A percentile compares a stretch with the other conserved stretches of the same genome.
Evolutionary conservation across 1,284 basidiomycete genomes (phyloP).

Genomic region (Tilletia indica): DNA sequence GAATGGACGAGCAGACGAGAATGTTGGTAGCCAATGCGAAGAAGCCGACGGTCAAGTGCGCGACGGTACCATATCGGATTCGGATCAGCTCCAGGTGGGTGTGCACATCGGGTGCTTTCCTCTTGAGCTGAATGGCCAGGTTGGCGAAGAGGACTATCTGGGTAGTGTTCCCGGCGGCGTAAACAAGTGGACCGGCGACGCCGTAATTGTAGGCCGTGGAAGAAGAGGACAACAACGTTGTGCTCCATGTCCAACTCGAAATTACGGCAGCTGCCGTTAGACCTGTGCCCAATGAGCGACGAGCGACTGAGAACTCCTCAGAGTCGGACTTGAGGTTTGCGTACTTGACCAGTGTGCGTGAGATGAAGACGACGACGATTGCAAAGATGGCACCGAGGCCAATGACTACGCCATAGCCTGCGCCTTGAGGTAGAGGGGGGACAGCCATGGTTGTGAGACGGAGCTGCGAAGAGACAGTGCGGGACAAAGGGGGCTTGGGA

Average conservation of each 20-base stretch:
- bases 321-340: slow-evolving; percentile 17
- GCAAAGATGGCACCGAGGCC: slow-evolving; percentile 52
- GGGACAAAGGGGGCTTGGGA: background rate
- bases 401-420: slow-evolving; percentile 42
- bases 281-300: slow-evolving; percentile 18
- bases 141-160: slow-evolving; percentile 45
- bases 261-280: slow-evolving; percentile 19
- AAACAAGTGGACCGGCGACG: slow-evolving; percentile 42
- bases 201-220: slow-evolving; percentile 48
- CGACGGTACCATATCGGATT: slow-evolving; percentile 36
- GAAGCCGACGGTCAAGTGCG: slow-evolving; percentile 45
- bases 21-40: slow-evolving; percentile 50
- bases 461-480: too few relatives aligned
- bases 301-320: slow-evolving; percentile 32
- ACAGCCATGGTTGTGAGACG: background rate
- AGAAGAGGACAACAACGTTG: slow-evolving; percentile 26
- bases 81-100: slow-evolving; percentile 46
- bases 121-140: slow-evolving; percentile 46
- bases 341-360: slow-evolving; percentile 26
- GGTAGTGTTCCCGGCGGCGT: slow-evolving; percentile 33
- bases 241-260: slow-evolving; percentile 21
- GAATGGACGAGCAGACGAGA: slow-evolving; percentile 40
- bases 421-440: slow-evolving; percentile 9
- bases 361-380: slow-evolving; percentile 33
- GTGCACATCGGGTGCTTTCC: slow-evolving; percentile 40